Evolutionary conservation across 148 eudicot species (phyloP), one percentile per base, ranked within the genome.

Genomic region (Simmondsia chinensis): DNA sequence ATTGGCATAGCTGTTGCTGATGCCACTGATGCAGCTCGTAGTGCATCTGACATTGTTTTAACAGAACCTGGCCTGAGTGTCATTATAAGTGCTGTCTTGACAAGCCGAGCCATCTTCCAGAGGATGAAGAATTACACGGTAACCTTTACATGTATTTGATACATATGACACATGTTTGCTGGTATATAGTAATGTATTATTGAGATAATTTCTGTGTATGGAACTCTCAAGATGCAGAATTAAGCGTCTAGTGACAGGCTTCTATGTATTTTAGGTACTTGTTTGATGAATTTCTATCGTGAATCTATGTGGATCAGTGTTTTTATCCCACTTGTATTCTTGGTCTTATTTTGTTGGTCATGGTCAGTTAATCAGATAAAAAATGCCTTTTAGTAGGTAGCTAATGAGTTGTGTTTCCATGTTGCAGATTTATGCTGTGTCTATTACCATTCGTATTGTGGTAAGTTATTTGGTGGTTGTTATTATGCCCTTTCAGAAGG

Each of bases 11-110:
- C 93, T 33, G 93, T 78, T 36, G 86, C 82, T 50, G 87, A 79
- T 79, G 87, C 94, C 17, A 79, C 94, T 22, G 94, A 83, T 73
- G 94, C 94, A 39, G 94, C 94, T 40, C 67, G 94, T 19, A 66
- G 83, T 63, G 83, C 87, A 20, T 83, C 94, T 38, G 94, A 83
- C 43, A 82, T 82, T 35, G 93, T 82, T 32, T 64, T 82, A 50
- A 78, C 85, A 0, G 82, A 82, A 47, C 83, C 94, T 43, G 94
- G 94, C 24, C 87, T 83, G 7, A 79, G 83, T 57, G 94, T 76
- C n/a, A 79, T 83, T 39, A 76, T 83, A 38, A 79, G 81, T 60
- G 94, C 83, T 36, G 87, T 83, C 12, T 68, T 79, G 9, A 83
- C 94, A 21, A 79, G 94, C 43, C 69, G 87, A 14, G 86, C 83